Conservation (phyloP, 2,329 filamentous ascomycete genomes). For the Dissoconium aciculare region DNA sequence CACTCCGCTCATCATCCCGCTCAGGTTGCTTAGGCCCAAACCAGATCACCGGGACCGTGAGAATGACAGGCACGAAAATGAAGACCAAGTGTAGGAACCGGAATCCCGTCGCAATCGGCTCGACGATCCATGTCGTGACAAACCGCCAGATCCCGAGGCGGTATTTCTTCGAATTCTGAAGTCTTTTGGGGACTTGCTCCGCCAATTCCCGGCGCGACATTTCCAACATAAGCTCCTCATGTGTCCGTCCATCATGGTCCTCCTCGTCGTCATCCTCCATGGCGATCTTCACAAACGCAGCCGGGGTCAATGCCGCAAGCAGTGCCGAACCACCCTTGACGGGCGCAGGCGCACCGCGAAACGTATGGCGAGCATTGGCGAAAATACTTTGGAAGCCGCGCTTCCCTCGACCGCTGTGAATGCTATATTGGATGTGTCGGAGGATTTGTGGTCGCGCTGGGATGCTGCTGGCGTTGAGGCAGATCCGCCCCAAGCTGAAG, state of each 20-base stretch:
- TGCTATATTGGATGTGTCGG: constrained; percentile 19
- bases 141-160: constrained; percentile 48
- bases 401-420: constrained; percentile 14
- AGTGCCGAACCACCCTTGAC: constrained; percentile 23
- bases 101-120: constrained; percentile 73
- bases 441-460: constrained; percentile 18
- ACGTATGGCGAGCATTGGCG: constrained; percentile 13
- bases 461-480: constrained; percentile 11
- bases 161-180: constrained; percentile 44
- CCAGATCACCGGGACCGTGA: constrained; percentile 67
- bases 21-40: constrained; percentile 49
- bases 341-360: constrained; percentile 21
- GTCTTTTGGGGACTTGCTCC: constrained; percentile 49
- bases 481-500: constrained; percentile 15
- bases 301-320: constrained; percentile 38
- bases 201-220: constrained; percentile 63
- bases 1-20: constrained; percentile 58
- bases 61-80: constrained; percentile 83
- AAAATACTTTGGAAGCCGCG: constrained; percentile 15
- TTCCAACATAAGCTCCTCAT: constrained; percentile 75
- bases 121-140: constrained; percentile 56
- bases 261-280: constrained; percentile 32
- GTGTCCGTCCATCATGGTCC: constrained; percentile 44
- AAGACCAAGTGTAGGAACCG: constrained; percentile 75
- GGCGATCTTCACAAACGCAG: constrained; percentile 44